Percentiles rank a stretch among this genome's conserved stretches.
phyloP scores from a whole-genome alignment of 1,139 yeast species.

The Pichia sp. region DNA sequence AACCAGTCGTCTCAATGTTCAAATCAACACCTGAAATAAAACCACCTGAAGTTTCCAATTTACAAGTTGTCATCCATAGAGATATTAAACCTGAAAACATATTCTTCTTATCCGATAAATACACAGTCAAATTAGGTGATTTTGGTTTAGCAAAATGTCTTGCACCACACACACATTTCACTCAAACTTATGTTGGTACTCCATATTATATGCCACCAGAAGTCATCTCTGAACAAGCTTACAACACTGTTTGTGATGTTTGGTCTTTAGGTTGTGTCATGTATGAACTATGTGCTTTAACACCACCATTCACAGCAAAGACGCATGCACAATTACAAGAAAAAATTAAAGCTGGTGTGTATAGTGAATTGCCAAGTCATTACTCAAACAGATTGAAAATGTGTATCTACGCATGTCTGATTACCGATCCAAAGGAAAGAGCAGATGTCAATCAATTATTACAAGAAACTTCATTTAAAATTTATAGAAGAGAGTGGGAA shows the following conservation, averaged over 20 bases:
- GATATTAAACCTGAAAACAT: constrained; percentile 93
- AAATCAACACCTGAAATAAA: constrained; percentile 32
- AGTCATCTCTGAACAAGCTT: constrained; percentile 73
- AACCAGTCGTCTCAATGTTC: constrained; percentile 47
- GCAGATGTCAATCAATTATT: constrained; percentile 78
- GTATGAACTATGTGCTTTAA: constrained; percentile 82
- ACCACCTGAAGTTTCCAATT: constrained; percentile 37
- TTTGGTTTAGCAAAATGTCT: constrained; percentile 73
- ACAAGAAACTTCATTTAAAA: constrained; percentile 72
- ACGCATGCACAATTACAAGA: constrained; percentile 83
- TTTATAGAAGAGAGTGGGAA: constrained; percentile 79
- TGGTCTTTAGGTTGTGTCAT: constrained; percentile 86
- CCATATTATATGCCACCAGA: constrained; percentile 93
- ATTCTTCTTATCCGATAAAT: constrained; percentile 58
- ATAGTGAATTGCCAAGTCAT: constrained; percentile 65
- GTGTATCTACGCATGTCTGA: constrained; percentile 77
- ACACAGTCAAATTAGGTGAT: constrained; percentile 53
- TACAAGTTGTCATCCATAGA: constrained; percentile 68
- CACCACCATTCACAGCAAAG: constrained; percentile 94
- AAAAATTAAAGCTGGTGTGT: constrained; percentile 70
- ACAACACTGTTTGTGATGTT: constrained; percentile 76
- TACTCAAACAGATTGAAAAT: constrained; percentile 73
- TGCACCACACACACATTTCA: constrained; percentile 67
- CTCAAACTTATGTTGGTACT: constrained; percentile 79
- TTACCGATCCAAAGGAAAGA: constrained; percentile 66